These are phyloP conservation scores for Cercospora sesami DNA, from an alignment of 2,329 filamentous ascomycete species.

Conservation along the genomic window DNA sequence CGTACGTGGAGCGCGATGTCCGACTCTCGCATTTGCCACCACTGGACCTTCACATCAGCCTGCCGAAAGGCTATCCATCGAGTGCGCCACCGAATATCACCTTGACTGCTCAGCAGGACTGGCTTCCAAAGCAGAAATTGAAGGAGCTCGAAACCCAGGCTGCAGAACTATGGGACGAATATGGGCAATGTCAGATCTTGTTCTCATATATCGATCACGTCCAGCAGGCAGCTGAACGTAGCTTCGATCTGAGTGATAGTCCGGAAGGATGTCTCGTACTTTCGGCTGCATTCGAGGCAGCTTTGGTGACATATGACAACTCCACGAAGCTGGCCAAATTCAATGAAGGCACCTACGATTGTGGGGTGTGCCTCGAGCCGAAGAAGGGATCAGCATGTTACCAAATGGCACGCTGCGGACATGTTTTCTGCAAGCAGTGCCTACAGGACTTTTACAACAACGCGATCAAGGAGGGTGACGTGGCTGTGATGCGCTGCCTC, in stretches of 20 bases:
- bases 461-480: conserved; percentile 81
- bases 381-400: conserved; percentile 81
- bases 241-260: conserved; percentile 52
- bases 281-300: conserved; percentile 59
- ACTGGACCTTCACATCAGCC: conserved; percentile 53
- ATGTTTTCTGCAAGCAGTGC: conserved; percentile 89
- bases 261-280: conserved; percentile 49
- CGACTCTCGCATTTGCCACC: conserved; percentile 59
- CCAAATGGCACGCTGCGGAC: conserved; percentile 76
- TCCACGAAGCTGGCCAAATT: conserved; percentile 73
- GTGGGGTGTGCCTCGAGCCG: conserved; percentile 84
- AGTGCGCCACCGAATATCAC: conserved; percentile 52
- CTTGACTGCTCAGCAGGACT: conserved; percentile 52
- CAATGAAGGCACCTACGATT: conserved; percentile 81
- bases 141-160: conserved; percentile 51
- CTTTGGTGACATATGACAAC: conserved; percentile 75
- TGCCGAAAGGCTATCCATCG: conserved; percentile 59
- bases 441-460: conserved; percentile 86
- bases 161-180: conserved; percentile 59
- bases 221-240: conserved; percentile 58
- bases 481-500: conserved; percentile 76
- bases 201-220: conserved; percentile 62
- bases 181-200: conserved; percentile 57
- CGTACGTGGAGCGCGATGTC: conserved; percentile 41
- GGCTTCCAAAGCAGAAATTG: conserved; percentile 53